A percentile compares a stretch with the other conserved stretches of the same genome.
Evolutionary conservation across 2,329 filamentous ascomycete species (phyloP).

Genomic region (Fusarium robinianum): DNA sequence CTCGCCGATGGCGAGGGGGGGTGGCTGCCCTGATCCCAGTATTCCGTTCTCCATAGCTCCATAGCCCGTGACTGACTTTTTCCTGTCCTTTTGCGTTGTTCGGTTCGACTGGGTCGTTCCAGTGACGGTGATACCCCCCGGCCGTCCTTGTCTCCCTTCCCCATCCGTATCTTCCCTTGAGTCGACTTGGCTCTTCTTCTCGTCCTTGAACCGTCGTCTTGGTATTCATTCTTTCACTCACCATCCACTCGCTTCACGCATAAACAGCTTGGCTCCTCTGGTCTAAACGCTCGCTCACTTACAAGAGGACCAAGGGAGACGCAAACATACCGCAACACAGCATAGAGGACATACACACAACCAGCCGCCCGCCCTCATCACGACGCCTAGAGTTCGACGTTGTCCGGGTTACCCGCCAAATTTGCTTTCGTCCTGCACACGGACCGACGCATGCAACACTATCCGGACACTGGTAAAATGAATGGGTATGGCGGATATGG

Average conservation of each 20-base stretch:
- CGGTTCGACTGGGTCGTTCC: constrained; percentile 22
- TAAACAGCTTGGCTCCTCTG: too few species aligned
- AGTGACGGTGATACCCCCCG: constrained; percentile 16
- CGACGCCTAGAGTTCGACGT: constrained; percentile 2
- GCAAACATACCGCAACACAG: too few species aligned
- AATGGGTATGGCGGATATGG: constrained; percentile 35
- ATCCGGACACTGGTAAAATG: constrained; percentile 28
- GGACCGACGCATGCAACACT: constrained; percentile 27
- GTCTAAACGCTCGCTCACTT: too few species aligned
- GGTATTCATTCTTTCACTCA: constrained; percentile 11
- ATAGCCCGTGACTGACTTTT: too few species aligned
- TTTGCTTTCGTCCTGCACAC: constrained; percentile 1
- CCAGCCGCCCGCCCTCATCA: too few species aligned
- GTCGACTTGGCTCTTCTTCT: constrained; percentile 13
- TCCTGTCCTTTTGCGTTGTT: constrained; percentile 10
- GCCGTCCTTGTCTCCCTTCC: constrained; percentile 18
- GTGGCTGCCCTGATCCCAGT: too few species aligned
- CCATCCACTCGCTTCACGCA: constrained; percentile 12
- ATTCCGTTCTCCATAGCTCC: too few species aligned
- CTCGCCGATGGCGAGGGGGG: too few species aligned
- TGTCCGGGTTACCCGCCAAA: constrained; percentile 4
- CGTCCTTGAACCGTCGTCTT: constrained; percentile 18
- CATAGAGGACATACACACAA: constrained; percentile 8
- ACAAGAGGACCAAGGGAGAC: too few species aligned
- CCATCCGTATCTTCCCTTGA: constrained; percentile 8